These are phyloP conservation scores for Pythium pectinolyticum DNA, from an alignment of 352 stramenopile species.

Conservation along the genomic window DNA sequence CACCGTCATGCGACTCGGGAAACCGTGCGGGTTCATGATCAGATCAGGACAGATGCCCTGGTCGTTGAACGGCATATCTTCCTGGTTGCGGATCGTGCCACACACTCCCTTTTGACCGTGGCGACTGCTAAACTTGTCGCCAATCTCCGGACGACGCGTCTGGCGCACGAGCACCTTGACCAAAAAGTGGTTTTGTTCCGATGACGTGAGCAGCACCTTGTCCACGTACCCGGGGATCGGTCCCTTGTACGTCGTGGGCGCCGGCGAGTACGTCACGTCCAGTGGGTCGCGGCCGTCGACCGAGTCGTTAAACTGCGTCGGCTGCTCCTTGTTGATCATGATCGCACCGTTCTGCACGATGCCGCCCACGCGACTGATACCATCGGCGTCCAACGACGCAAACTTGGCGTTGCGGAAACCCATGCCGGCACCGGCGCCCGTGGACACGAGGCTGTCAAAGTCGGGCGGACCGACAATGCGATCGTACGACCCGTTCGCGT, in stretches of 20 bases:
- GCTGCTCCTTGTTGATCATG: slow-evolving; percentile 99
- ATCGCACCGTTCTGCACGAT: slow-evolving; percentile 93
- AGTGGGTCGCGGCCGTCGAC: slow-evolving; percentile 74
- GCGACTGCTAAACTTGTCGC: slow-evolving; percentile 99
- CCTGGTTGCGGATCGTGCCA: slow-evolving; percentile 93
- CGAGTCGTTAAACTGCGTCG: slow-evolving; percentile 91
- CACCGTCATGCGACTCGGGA: slow-evolving; percentile 99
- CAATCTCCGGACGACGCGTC: slow-evolving; percentile 96
- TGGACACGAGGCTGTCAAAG: slow-evolving; percentile 72
- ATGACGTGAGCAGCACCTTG: slow-evolving; percentile 98
- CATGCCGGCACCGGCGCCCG: slow-evolving; percentile 38
- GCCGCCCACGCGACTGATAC: slow-evolving; percentile 89
- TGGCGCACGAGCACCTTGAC: slow-evolving; percentile 98
- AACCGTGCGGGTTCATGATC: slow-evolving; percentile 99
- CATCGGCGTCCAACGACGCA: slow-evolving; percentile 95
- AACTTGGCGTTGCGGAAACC: slow-evolving; percentile 90
- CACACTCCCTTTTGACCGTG: slow-evolving; percentile 99
- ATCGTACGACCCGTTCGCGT: slow-evolving; percentile 96
- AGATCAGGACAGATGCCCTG: slow-evolving; percentile 97
- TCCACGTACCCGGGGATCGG: slow-evolving; percentile 96
- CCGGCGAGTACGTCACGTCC: slow-evolving; percentile 80
- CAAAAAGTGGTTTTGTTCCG: slow-evolving; percentile 97
- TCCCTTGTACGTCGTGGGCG: slow-evolving; percentile 95
- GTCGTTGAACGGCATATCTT: slow-evolving; percentile 99
- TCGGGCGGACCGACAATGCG: slow-evolving; percentile 92